Base-by-base conservation (phyloP, 73 alveolate species). In the Symbiodinium pilosum region DNA sequence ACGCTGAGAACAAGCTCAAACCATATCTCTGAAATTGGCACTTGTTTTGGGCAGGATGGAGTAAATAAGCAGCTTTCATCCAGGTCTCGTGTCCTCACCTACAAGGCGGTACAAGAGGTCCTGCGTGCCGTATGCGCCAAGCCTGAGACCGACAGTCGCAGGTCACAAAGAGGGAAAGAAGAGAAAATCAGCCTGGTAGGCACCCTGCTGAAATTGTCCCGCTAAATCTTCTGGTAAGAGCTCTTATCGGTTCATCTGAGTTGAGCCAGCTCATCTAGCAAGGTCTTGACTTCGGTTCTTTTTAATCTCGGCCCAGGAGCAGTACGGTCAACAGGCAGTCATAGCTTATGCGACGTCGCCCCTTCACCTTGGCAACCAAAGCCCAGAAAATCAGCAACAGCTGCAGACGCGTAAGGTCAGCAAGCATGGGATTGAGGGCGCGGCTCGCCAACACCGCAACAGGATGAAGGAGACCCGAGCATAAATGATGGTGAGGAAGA, bases 1-100 rank as follows among this genome's bases (percentile, higher is more conserved):
- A 38, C 56, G 2, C 14, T 28, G 30, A 44, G 32, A 6, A 21
- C 32, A 56, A 47, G 75, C 6, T 16, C 32, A 30, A 26, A 56
- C 21, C 21, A 47, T 6, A 14, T 47, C 21, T 14, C 59, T 14
- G 6, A 9, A 14, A 47, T 47, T 47, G 59, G n/a, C n/a, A n/a
- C n/a, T n/a, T n/a, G n/a, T n/a, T n/a, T n/a, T n/a, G n/a, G n/a
- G n/a, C n/a, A n/a, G n/a, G n/a, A 6, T 47, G 59, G 59, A 47
- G 14, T 3, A 64, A 64, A 64, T 11, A 26, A 64, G 30, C 24
- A 24, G 56, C 39, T 59, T 5, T 39, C 26, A 40, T 26, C 95
- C 95, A 88, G 28, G 95, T 11, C 26, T 39, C 96, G 52, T 81
- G 52, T 91, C 96, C 77, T 91, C 96, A 41, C 96, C 47, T 43